Percentiles rank a stretch among this genome's conserved stretches.
phyloP scores from a whole-genome alignment of 768 basidiomycete species.

The Strobilomyces confusus region DNA sequence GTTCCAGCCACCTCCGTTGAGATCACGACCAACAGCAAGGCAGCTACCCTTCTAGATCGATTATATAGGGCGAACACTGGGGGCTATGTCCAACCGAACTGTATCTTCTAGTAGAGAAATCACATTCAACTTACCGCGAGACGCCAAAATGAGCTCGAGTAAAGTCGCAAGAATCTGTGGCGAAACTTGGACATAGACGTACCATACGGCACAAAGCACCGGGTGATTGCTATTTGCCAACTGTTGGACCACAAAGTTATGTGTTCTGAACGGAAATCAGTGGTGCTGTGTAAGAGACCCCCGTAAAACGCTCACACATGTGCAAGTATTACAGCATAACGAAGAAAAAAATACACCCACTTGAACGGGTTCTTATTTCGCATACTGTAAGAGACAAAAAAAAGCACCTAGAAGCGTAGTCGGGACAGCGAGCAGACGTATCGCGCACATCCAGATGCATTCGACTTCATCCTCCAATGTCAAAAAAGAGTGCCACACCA shows the following conservation, averaged over 20 bases:
- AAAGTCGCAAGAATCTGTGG: slow-evolving; percentile 8
- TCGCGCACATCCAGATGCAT: slow-evolving; percentile 24
- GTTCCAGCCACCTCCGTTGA: neutral
- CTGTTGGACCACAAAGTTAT: slow-evolving; percentile 9
- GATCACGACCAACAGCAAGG: slow-evolving; percentile 6
- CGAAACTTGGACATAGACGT: neutral
- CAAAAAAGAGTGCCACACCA: slow-evolving; percentile 13
- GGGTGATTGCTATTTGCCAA: slow-evolving; percentile 12
- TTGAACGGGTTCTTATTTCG: slow-evolving; percentile 19
- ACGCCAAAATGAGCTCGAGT: slow-evolving; percentile 17
- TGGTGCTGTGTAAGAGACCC: neutral
- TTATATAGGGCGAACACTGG: slow-evolving; percentile 22
- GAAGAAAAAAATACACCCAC: slow-evolving; percentile 31
- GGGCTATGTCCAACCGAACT: neutral
- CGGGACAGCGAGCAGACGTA: neutral
- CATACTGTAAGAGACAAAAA: slow-evolving; percentile 20
- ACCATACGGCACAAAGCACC: slow-evolving; percentile 10
- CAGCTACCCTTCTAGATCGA: slow-evolving; percentile 9
- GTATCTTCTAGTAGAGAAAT: neutral
- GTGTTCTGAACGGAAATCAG: slow-evolving; percentile 6
- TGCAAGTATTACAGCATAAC: slow-evolving; percentile 19
- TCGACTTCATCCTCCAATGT: slow-evolving; percentile 19
- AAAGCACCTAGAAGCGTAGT: neutral
- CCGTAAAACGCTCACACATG: slow-evolving; percentile 16
- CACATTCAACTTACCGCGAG: slow-evolving; percentile 9